Percentiles rank a stretch among this genome's conserved stretches.
phyloP scores from a whole-genome alignment of 305 asterid genomes.

The Rubia peregrina region DNA sequence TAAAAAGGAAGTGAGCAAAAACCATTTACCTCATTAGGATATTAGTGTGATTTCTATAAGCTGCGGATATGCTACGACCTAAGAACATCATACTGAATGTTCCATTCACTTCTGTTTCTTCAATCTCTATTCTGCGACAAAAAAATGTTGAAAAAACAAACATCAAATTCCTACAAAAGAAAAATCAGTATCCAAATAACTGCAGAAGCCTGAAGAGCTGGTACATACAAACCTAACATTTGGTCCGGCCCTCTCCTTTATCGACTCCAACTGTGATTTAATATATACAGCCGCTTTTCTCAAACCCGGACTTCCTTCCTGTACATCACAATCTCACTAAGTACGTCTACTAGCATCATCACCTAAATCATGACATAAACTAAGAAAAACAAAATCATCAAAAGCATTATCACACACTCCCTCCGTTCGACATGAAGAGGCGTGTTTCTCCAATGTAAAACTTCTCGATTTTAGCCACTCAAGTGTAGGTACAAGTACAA shows the following conservation, averaged over 20 bases:
- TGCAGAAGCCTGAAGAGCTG: slow-evolving; percentile 1
- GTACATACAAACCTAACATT: slow-evolving; percentile 44
- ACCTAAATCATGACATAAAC: not conserved
- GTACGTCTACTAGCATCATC: not conserved
- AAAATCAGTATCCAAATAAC: not conserved
- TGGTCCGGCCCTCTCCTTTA: slow-evolving; percentile 74
- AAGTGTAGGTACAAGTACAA: not conserved
- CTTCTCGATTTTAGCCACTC: not conserved
- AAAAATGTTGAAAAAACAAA: slow-evolving; percentile 17
- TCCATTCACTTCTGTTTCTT: slow-evolving; percentile 82
- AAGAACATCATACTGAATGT: slow-evolving; percentile 78
- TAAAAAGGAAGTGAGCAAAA: not conserved
- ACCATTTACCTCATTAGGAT: slow-evolving; percentile 67
- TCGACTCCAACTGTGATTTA: slow-evolving; percentile 57
- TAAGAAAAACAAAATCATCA: slow-evolving; percentile 8
- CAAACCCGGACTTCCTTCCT: slow-evolving; percentile 91
- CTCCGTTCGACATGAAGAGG: too few species aligned
- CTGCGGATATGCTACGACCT: slow-evolving; percentile 69
- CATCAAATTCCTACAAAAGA: slow-evolving; percentile 13
- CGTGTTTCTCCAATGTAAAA: not conserved
- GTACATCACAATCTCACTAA: slow-evolving; percentile 17
- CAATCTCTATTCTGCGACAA: slow-evolving; percentile 82
- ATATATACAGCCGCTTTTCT: slow-evolving; percentile 79
- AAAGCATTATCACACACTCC: not conserved
- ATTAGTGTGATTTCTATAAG: slow-evolving; percentile 82